A percentile compares a stretch with the other conserved stretches of the same genome.
Evolutionary conservation across 2,329 filamentous ascomycete genomes (phyloP).

Genomic region (Westerdykella aurantiaca): DNA sequence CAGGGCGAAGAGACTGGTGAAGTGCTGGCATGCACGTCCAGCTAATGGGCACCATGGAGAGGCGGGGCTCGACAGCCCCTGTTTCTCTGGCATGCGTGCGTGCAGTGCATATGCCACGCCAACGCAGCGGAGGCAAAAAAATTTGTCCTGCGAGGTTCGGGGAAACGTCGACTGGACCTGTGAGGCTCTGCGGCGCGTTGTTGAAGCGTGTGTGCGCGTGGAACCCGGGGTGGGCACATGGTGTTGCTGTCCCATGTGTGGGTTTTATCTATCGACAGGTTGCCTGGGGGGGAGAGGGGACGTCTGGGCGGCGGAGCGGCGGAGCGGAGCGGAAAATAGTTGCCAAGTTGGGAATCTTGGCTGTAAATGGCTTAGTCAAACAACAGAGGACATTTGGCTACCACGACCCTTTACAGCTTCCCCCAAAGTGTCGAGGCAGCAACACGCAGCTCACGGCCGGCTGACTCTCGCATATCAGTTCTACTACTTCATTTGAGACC

Average conservation of each 20-base stretch:
- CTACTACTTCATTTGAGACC: constrained; percentile 2
- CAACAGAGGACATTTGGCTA: too few relatives aligned
- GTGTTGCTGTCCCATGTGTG: too few relatives aligned
- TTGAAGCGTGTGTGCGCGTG: too few relatives aligned
- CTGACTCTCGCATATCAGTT: background rate
- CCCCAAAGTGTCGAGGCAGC: constrained; percentile 2
- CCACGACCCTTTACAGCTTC: constrained; percentile 10
- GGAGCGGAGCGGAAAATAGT: too few relatives aligned
- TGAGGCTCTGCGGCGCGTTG: constrained; percentile 19
- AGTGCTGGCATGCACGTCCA: constrained; percentile 24
- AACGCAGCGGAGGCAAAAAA: constrained; percentile 17
- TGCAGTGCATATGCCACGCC: background rate
- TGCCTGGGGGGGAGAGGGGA: too few relatives aligned
- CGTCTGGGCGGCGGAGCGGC: too few relatives aligned
- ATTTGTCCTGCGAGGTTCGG: constrained; percentile 11
- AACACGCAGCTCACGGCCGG: constrained; percentile 21
- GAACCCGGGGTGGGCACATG: too few relatives aligned
- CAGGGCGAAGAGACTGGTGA: constrained; percentile 18
- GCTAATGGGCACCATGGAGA: background rate
- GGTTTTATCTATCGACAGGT: too few relatives aligned
- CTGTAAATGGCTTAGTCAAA: too few relatives aligned
- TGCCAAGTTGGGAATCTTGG: too few relatives aligned
- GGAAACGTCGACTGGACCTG: constrained; percentile 1
- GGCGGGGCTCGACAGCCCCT: background rate
- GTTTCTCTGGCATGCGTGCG: background rate